A percentile compares a stretch with the other conserved stretches of the same genome.
Evolutionary conservation across 768 basidiomycete species (phyloP).

Genomic region (Leucogyrophana mollusca): DNA sequence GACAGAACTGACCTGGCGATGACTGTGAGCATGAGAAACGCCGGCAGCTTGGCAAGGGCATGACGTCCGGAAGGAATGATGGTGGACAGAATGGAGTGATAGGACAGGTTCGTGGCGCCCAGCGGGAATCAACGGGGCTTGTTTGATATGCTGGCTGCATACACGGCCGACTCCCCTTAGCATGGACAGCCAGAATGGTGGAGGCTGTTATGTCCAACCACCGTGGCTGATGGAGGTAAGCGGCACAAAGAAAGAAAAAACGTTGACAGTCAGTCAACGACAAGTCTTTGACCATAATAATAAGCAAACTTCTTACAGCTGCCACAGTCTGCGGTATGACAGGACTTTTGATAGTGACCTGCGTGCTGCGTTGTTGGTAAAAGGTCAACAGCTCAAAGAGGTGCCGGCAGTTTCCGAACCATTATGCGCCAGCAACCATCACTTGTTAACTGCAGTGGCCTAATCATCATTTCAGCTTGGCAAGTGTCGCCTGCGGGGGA

Average conservation of each 20-base stretch:
- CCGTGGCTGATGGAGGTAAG: conserved; percentile 27
- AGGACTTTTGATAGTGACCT: no score
- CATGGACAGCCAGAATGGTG: conserved; percentile 63
- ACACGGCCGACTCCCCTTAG: conserved; percentile 60
- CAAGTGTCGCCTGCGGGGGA: no score
- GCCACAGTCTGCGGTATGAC: no score
- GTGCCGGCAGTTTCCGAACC: no score
- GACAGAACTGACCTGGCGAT: conserved; percentile 4
- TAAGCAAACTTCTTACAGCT: no score
- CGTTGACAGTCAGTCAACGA: no score
- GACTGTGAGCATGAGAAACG: conserved; percentile 17
- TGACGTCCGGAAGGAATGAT: conserved; percentile 17
- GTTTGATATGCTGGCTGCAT: conserved; percentile 53
- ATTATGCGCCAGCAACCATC: no score
- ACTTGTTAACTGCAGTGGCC: no score
- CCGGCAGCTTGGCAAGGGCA: conserved; percentile 16
- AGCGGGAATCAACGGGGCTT: conserved; percentile 26
- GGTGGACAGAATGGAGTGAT: conserved; percentile 3
- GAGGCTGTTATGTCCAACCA: conserved; percentile 34
- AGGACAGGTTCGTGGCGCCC: conserved; percentile 14
- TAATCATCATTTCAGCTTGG: no score
- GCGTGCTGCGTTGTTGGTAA: no score
- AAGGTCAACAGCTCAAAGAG: no score
- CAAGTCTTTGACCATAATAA: no score
- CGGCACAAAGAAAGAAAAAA: conserved; percentile 1